A percentile compares a stretch with the other conserved stretches of the same genome.
Evolutionary conservation across 1,284 basidiomycete species (phyloP).

Genomic region (Leccinum pachyderme): DNA sequence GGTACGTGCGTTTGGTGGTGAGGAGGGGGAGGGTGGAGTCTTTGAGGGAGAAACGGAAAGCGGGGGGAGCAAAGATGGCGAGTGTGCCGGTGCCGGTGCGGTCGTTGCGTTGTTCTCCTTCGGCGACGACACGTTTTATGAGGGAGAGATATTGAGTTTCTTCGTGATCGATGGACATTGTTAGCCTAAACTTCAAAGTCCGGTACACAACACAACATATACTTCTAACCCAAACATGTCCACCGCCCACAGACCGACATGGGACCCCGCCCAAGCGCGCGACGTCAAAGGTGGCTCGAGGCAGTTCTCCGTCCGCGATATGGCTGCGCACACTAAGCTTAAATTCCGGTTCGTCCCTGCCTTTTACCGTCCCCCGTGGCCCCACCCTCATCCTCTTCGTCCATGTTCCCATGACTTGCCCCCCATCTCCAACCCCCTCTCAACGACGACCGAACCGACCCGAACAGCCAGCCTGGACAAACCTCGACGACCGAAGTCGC

Average conservation of each 20-base stretch:
- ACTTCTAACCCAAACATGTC: slow-evolving; percentile 46
- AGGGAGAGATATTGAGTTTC: slow-evolving; percentile 87
- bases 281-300: slow-evolving; percentile 86
- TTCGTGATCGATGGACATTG: slow-evolving; percentile 50
- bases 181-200: not conserved
- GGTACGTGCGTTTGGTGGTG: slow-evolving; percentile 94
- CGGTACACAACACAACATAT: too few relatives aligned
- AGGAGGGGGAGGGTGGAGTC: slow-evolving; percentile 79
- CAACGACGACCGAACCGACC: not conserved
- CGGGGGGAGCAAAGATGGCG: slow-evolving; percentile 86
- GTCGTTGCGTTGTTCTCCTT: slow-evolving; percentile 78
- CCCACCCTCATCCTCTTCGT: not conserved
- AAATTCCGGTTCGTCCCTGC: slow-evolving; percentile 75
- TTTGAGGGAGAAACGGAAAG: slow-evolving; percentile 82
- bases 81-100: slow-evolving; percentile 92
- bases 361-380: not conserved
- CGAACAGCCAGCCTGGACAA: slow-evolving; percentile 74
- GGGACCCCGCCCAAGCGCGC: slow-evolving; percentile 84
- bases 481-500: slow-evolving; percentile 73
- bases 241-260: slow-evolving; percentile 86
- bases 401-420: not conserved
- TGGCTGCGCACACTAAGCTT: slow-evolving; percentile 92
- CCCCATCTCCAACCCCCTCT: not conserved
- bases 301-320: slow-evolving; percentile 86
- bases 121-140: slow-evolving; percentile 70